Evolutionary conservation across 2,329 filamentous ascomycete genomes (phyloP), one percentile per base, ranked within the genome.

Genomic region (Rhynchosporium secalis): DNA sequence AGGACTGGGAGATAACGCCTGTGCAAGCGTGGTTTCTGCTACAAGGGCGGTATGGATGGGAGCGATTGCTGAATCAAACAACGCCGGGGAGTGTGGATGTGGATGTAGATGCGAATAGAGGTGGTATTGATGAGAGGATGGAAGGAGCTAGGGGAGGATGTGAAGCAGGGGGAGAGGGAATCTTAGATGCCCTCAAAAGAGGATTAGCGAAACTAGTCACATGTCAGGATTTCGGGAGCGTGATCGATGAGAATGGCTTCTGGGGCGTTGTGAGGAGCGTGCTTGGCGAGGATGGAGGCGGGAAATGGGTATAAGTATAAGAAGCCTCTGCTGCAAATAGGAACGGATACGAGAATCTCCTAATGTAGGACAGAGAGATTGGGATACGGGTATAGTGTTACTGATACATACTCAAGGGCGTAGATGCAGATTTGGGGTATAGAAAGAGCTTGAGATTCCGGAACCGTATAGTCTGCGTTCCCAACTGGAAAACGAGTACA

Each of bases 11-110:
- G 45, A 69, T 72, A 4, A 72, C 71, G 33, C 71, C 71, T 20
- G 71, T 72, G n/a, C 71, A 72, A 56, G 71, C 69, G 6, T 72
- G 71, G 71, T 72, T 72, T 31, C 28, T 66, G 43, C 48, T 72
- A 1, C 60, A 62, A 6, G 61, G 64, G 8, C 56, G 60, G 15
- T 69, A 68, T 58, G 63, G 60, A 4, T 52, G 63, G 4, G 57
- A 61, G n/a, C 33, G 5, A 0, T 54, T 70, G 6, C 4, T 65
- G 10, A 48, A 9, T 5, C 45, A 15, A 9, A 46, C 15, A 20
- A 20, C 20, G 20, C 20, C 1, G 20, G 20, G 20, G 41, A 40
- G 13, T 20, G 28, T 8, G 10, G 28, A 8, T n/a, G n/a, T 7
- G 12, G 28, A 13, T 12, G 12, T 12, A 0, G 43, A 26, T 48